Conservation (phyloP, 129 eudicot species). For the Arctium lappa region DNA sequence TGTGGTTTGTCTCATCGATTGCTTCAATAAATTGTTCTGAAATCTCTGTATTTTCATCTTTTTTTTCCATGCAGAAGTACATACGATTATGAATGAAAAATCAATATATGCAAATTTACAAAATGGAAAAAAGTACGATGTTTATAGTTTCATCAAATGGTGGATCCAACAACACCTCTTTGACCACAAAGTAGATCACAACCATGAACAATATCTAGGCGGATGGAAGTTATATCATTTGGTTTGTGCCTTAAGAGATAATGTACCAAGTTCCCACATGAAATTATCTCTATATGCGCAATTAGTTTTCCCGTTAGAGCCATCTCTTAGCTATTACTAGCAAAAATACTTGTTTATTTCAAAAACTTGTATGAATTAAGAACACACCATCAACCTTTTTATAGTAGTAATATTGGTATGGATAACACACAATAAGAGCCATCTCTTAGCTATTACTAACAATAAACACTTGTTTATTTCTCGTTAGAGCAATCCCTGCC, state of each 20-base stretch:
- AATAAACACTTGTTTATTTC: no score
- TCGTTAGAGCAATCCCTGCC: no score
- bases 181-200: constrained; percentile 30
- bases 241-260: constrained; percentile 20
- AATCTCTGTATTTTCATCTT: background rate
- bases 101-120: background rate
- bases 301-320: constrained; percentile 15
- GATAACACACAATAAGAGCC: no score
- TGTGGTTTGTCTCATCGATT: background rate
- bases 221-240: background rate
- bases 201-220: constrained; percentile 12
- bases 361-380: background rate
- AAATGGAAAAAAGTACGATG: constrained; percentile 1
- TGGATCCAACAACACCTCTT: constrained; percentile 22
- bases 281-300: constrained; percentile 5
- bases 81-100: background rate
- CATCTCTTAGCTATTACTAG: background rate
- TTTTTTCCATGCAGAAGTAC: background rate
- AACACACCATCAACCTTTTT: no score
- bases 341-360: background rate
- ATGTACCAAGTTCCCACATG: constrained; percentile 20
- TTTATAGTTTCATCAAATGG: constrained; percentile 24
- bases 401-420: no score
- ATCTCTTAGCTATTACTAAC: no score
- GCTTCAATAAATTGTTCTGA: background rate